These are phyloP conservation scores for Globisporangium spinosum DNA, from an alignment of 352 stramenopile species.

Conservation along the genomic window DNA sequence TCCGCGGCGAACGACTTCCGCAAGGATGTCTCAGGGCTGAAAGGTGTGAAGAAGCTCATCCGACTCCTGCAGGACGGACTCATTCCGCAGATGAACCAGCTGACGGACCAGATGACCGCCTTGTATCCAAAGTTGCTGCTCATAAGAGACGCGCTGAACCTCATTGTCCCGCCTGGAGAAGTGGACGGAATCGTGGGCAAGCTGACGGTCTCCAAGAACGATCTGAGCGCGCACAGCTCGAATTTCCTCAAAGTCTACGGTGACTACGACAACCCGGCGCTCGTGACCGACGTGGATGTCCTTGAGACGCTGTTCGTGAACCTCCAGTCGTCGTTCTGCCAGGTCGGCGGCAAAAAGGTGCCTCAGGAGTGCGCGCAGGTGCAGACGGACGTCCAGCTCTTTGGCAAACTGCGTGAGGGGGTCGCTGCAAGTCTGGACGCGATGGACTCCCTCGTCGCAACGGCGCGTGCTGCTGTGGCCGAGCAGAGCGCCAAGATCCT, in stretches of 20 bases:
- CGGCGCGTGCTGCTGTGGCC: not conserved
- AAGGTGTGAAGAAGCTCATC: not conserved
- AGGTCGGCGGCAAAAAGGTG: not conserved
- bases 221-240: not conserved
- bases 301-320: slow-evolving; percentile 5
- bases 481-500: slow-evolving; percentile 7
- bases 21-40: slow-evolving; percentile 2
- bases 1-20: slow-evolving; percentile 3
- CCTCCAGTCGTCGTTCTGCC: not conserved
- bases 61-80: slow-evolving; percentile 4
- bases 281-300: not conserved
- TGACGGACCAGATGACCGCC: not conserved
- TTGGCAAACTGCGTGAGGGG: not conserved
- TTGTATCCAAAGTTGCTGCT: slow-evolving; percentile 1
- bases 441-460: not conserved
- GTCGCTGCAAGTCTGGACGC: not conserved
- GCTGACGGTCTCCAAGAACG: not conserved
- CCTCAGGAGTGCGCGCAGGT: not conserved
- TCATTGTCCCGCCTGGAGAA: not conserved
- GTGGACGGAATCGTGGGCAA: not conserved
- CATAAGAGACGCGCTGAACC: not conserved
- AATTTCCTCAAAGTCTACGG: slow-evolving; percentile 5
- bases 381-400: not conserved
- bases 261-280: not conserved
- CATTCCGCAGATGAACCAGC: slow-evolving; percentile 7